phyloP scores from a whole-genome alignment of 2,329 filamentous ascomycete genomes.

The Colletotrichum sp. region DNA sequence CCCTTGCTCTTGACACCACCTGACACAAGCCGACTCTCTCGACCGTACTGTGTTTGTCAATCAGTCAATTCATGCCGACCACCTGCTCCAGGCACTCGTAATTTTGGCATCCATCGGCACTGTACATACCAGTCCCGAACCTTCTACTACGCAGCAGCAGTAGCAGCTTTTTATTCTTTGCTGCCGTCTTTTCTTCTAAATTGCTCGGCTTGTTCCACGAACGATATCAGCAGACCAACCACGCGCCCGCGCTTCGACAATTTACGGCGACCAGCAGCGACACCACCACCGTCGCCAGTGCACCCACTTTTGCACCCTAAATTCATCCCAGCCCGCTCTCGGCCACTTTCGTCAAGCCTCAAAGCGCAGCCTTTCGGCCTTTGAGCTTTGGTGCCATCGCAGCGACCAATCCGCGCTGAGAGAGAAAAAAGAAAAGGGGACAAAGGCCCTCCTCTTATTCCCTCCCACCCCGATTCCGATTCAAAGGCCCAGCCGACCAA shows the following conservation, averaged over 20 bases:
- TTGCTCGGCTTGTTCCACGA: neutral
- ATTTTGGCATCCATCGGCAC: conserved; percentile 4
- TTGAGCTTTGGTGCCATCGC: neutral
- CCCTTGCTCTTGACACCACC: conserved; percentile 13
- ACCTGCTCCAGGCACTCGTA: conserved; percentile 4
- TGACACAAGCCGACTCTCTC: conserved; percentile 13
- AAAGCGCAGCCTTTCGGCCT: conserved; percentile 13
- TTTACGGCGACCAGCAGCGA: conserved; percentile 5
- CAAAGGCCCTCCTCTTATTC: neutral
- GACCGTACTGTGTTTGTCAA: conserved; percentile 11
- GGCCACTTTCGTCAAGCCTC: conserved; percentile 17
- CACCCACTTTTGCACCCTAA: conserved; percentile 4
- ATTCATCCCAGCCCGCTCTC: conserved; percentile 15
- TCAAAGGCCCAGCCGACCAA: neutral
- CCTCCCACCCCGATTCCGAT: neutral
- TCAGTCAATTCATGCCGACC: conserved; percentile 9
- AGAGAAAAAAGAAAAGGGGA: neutral
- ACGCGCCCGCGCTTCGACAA: conserved; percentile 5
- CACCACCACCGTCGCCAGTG: neutral
- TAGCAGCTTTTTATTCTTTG: neutral
- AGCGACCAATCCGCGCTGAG: neutral
- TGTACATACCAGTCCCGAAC: conserved; percentile 7
- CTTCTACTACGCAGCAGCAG: neutral
- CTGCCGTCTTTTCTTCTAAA: neutral
- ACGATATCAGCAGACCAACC: conserved; percentile 6